A percentile compares a stretch with the other conserved stretches of the same genome.
Evolutionary conservation across 106 monocot species (phyloP).

Genomic region (Apostasia shenzhenica): DNA sequence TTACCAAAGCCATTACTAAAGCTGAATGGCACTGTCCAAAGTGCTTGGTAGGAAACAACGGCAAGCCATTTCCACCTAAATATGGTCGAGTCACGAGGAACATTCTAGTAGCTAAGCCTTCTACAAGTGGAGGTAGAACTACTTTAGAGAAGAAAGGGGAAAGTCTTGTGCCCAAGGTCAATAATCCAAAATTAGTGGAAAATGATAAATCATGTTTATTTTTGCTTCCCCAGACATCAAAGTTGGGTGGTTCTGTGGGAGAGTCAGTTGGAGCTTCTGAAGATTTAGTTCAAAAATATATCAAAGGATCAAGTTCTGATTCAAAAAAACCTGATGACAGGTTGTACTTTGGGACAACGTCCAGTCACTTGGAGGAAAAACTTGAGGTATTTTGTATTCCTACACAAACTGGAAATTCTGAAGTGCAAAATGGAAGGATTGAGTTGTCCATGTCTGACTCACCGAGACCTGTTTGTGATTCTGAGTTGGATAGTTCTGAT

Average conservation of each 20-base stretch:
- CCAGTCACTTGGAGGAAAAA: slow-evolving; percentile 11
- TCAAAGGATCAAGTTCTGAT: slow-evolving; percentile 3
- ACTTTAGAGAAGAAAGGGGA: slow-evolving; percentile 36
- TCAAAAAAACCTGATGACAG: slow-evolving; percentile 10
- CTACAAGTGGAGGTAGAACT: slow-evolving; percentile 29
- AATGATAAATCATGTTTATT: slow-evolving; percentile 27
- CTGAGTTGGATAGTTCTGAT: slow-evolving; percentile 9
- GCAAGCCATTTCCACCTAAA: slow-evolving; percentile 86
- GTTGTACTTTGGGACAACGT: slow-evolving; percentile 2
- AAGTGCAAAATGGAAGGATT: slow-evolving; percentile 3
- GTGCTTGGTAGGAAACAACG: slow-evolving; percentile 69
- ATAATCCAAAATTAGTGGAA: slow-evolving; percentile 27
- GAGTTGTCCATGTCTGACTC: not conserved
- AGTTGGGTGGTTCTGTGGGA: not conserved
- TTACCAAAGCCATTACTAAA: slow-evolving; percentile 56
- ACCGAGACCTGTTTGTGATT: not conserved
- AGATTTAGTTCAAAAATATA: not conserved
- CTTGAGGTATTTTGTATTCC: slow-evolving; percentile 6
- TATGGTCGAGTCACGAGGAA: slow-evolving; percentile 93
- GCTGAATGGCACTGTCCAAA: slow-evolving; percentile 89
- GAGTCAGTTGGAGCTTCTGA: slow-evolving; percentile 13
- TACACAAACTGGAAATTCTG: slow-evolving; percentile 15
- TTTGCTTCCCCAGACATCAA: slow-evolving; percentile 13
- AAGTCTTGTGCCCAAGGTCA: slow-evolving; percentile 28
- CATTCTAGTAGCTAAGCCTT: slow-evolving; percentile 20